Conservation (phyloP, 768 basidiomycete species). For the Amylocystis lapponica region DNA sequence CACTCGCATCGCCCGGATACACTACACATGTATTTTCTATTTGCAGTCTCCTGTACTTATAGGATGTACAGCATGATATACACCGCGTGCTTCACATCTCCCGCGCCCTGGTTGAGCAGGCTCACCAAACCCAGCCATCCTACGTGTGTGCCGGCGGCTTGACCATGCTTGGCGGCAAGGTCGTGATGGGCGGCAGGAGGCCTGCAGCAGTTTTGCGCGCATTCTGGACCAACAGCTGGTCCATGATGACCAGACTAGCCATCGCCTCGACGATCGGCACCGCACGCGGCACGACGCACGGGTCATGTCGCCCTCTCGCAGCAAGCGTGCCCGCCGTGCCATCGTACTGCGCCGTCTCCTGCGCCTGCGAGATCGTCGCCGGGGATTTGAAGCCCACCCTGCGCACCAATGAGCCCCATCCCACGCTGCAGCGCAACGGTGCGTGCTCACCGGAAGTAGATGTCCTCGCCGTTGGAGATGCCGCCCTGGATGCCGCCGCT, state of each 20-base stretch:
- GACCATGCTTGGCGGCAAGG: constrained; percentile 91
- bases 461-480: constrained; percentile 94
- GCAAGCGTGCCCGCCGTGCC: constrained; percentile 85
- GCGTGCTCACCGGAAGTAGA: constrained; percentile 83
- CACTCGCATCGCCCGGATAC: too few relatives aligned
- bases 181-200: constrained; percentile 78
- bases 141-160: constrained; percentile 45
- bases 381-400: constrained; percentile 98
- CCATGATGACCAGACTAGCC: constrained; percentile 95
- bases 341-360: constrained; percentile 89
- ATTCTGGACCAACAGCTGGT: constrained; percentile 86
- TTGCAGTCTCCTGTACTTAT: not conserved
- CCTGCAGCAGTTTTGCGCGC: constrained; percentile 68
- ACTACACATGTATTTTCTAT: constrained; percentile 4
- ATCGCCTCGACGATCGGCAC: constrained; percentile 98
- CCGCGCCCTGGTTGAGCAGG: too few relatives aligned
- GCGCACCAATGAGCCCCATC: not conserved
- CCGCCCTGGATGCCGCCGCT: constrained; percentile 97
- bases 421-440: not conserved
- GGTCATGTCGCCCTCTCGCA: constrained; percentile 91
- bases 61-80: not conserved
- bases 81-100: not conserved
- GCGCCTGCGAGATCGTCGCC: constrained; percentile 92
- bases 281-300: constrained; percentile 94
- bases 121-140: too few relatives aligned